A percentile compares a stretch with the other conserved stretches of the same genome.
phyloP scores from a whole-genome alignment of 345 rosid species.

The Syzygium aromaticum region DNA sequence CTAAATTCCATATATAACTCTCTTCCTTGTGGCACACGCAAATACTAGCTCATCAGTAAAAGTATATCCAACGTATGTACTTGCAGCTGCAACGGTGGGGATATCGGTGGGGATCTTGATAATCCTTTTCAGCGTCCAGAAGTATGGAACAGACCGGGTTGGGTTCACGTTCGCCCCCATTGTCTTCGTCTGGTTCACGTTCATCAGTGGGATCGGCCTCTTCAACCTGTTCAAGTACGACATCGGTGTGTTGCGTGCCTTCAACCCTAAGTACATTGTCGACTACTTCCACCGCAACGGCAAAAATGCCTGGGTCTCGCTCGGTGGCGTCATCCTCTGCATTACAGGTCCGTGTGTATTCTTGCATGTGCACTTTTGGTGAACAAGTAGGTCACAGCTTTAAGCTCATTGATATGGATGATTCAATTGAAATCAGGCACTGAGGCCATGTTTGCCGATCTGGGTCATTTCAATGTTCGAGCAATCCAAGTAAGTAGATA shows the following conservation, averaged over 20 bases:
- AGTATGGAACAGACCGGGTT: constrained; percentile 67
- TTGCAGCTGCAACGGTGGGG: constrained; percentile 49
- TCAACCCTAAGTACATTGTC: constrained; percentile 52
- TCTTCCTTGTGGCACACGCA: neutral
- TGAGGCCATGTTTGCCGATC: constrained; percentile 87
- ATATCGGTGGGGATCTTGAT: constrained; percentile 52
- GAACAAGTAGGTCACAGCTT: neutral
- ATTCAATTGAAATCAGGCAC: constrained; percentile 26
- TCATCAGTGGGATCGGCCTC: constrained; percentile 49
- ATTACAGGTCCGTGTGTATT: constrained; percentile 38
- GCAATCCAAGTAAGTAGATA: constrained; percentile 46
- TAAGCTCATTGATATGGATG: neutral
- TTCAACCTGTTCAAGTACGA: constrained; percentile 52
- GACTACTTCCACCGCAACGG: constrained; percentile 50
- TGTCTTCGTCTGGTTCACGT: constrained; percentile 43
- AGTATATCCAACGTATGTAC: neutral
- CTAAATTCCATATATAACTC: neutral
- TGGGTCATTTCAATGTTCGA: constrained; percentile 67
- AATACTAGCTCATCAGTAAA: neutral
- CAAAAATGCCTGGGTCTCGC: constrained; percentile 47
- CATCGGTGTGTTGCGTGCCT: constrained; percentile 45
- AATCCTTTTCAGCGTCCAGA: constrained; percentile 36
- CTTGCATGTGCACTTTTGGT: neutral
- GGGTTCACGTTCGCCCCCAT: constrained; percentile 65
- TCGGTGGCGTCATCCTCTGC: constrained; percentile 66